phyloP scores from a whole-genome alignment of 140 eudicot species.

The Cichorium intybus region DNA sequence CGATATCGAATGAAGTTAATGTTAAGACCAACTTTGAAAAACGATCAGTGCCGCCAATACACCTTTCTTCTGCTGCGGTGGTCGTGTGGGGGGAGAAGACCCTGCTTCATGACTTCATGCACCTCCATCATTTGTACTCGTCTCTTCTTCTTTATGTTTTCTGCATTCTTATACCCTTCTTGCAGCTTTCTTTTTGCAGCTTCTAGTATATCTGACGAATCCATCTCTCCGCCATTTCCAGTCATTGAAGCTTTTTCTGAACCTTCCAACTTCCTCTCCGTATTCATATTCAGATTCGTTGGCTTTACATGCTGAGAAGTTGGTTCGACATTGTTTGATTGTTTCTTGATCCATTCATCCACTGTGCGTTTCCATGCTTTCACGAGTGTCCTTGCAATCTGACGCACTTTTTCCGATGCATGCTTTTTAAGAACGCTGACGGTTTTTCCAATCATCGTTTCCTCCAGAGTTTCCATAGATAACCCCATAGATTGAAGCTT shows the following conservation, averaged over 20 bases:
- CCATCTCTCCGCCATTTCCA: too few species aligned
- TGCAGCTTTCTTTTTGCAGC: neutral
- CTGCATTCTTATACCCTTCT: neutral
- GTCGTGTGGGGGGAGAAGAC: neutral
- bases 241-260: too few species aligned
- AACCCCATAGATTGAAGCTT: slow-evolving; percentile 4
- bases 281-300: neutral
- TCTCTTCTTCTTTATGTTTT: neutral
- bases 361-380: slow-evolving; percentile 5
- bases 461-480: neutral
- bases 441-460: neutral
- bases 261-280: neutral
- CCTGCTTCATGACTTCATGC: neutral
- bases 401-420: neutral
- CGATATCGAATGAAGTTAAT: too few species aligned
- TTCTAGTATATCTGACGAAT: neutral
- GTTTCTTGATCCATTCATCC: neutral
- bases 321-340: neutral
- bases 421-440: neutral
- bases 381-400: neutral
- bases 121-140: neutral
- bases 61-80: neutral
- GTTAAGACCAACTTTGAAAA: too few species aligned
- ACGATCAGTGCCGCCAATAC: too few species aligned
- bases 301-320: neutral